phyloP scores from a whole-genome alignment of 2,329 filamentous ascomycete species.

The Cryphonectria carpinicola region DNA sequence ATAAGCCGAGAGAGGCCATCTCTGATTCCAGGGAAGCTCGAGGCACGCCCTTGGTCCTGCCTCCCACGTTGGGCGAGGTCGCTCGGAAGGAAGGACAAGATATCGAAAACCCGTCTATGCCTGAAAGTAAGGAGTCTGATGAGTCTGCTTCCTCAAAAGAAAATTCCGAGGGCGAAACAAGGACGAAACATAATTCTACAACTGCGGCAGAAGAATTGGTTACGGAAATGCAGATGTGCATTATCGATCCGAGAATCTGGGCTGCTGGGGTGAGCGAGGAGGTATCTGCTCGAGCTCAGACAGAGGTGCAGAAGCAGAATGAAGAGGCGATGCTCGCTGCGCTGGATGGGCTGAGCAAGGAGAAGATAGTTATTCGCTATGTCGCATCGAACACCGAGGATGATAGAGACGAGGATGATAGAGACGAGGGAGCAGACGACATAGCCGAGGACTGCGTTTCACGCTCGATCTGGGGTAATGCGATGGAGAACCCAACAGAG shows the following conservation, averaged over 20 bases:
- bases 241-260: slow-evolving; percentile 25
- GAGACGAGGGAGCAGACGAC: background rate
- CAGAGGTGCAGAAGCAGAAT: slow-evolving; percentile 14
- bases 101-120: background rate
- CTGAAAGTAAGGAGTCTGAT: background rate
- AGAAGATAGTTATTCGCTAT: background rate
- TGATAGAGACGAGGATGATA: background rate
- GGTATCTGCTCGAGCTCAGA: background rate
- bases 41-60: background rate
- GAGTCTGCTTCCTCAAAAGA: background rate
- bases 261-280: background rate
- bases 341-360: slow-evolving; percentile 9
- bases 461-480: background rate
- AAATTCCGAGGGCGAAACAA: background rate
- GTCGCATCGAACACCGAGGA: background rate
- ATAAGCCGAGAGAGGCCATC: background rate
- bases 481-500: background rate
- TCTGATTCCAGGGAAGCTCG: background rate
- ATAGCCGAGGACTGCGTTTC: background rate
- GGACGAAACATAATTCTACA: background rate
- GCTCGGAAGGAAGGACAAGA: background rate
- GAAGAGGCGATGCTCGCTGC: slow-evolving; percentile 18
- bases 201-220: background rate
- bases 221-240: slow-evolving; percentile 2
- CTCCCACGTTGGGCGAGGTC: background rate